Evolutionary conservation across 2,329 filamentous ascomycete species (phyloP), one percentile per base, ranked within the genome.

Genomic region (Xylariaceae sp.): DNA sequence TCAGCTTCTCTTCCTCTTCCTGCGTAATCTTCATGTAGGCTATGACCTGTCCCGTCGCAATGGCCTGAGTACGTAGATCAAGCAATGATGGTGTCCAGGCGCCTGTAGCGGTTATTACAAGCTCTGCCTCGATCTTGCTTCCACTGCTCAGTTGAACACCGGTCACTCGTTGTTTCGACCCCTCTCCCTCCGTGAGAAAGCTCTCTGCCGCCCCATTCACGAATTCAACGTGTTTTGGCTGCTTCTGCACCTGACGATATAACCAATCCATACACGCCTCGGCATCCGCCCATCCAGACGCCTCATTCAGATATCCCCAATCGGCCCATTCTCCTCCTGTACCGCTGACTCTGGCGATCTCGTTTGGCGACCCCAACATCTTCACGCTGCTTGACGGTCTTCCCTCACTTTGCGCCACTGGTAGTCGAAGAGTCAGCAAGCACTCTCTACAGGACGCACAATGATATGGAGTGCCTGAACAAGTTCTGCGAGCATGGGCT

Each of bases 81-180:
- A 96, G 67, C 17, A 96, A 73, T 2, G 78, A 74, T 2, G 83
- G 78, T 2, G 87, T 88, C 90, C 91, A 97, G 4, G 91, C 89
- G 13, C 91, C 91, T 0, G 89, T 82, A 0, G 91, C 89, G 2
- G 95, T 73, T 41, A 96, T 72, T 26, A 87, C 83, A 7, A 95
- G 72, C 44, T 88, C 85, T 2, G 85, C 87, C 3, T 64, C 66
- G 6, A 88, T 49, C 30, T 32, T n/a, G 12, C 30, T 17, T 13
- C 30, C 30, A n/a, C 13, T n/a, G 6, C 13, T n/a, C 16, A 86
- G 64, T n/a, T 65, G 70, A 17, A 71, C 85, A 26, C 87, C 87
- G 1, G 72, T 69, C n/a, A 76, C 66, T 34, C 55, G 61, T 32
- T 61, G 60, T 16, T 31, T 15, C n/a, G 45, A 31, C 32, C 65